Conservation (phyloP, 2,329 filamentous ascomycete genomes). For the Aspergillus ibericus region DNA sequence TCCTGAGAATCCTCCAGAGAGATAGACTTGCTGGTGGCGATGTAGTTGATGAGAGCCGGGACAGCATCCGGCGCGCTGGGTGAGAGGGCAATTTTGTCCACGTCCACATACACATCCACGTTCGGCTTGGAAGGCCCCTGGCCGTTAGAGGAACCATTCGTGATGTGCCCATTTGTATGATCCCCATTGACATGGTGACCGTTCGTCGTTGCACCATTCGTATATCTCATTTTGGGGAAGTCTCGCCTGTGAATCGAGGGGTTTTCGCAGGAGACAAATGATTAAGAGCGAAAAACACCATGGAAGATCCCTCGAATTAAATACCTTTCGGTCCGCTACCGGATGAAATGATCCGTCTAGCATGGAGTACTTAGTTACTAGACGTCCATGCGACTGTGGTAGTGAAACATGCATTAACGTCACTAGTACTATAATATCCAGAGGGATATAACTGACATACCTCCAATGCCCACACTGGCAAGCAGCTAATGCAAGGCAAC, state of each 20-base stretch:
- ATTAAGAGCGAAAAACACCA: background rate
- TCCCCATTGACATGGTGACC: background rate
- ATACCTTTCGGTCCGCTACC: background rate
- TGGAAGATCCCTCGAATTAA: background rate
- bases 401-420: background rate
- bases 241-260: background rate
- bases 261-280: background rate
- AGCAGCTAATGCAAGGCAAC: background rate
- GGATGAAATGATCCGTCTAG: background rate
- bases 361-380: background rate
- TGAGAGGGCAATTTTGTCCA: slow-evolving; percentile 13
- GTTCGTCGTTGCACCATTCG: background rate
- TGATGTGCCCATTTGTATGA: background rate
- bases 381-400: background rate
- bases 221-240: background rate
- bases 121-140: background rate
- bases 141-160: background rate
- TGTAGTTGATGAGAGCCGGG: slow-evolving; percentile 14
- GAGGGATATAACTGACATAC: background rate
- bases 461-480: background rate
- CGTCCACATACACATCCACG: background rate
- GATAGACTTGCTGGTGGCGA: slow-evolving; percentile 9
- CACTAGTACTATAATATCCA: background rate
- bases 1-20: slow-evolving; percentile 8
- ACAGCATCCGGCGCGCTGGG: slow-evolving; percentile 16